Conservation (phyloP, 1,284 basidiomycete species). For the Termitomyces sp. region DNA sequence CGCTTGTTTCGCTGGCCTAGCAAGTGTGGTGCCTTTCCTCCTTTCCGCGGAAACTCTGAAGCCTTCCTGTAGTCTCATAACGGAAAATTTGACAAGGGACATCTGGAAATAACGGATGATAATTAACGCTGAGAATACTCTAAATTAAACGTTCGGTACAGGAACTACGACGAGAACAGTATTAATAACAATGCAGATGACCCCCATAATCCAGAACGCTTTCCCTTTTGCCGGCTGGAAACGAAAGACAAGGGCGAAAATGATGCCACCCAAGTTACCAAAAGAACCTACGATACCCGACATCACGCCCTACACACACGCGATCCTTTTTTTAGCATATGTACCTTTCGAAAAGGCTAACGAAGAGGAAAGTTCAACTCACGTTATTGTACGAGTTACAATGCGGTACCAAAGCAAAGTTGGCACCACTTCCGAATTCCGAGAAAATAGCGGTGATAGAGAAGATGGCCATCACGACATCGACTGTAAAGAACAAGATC, state of each 20-base stretch:
- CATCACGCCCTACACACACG: slow-evolving; percentile 21
- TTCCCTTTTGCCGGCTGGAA: slow-evolving; percentile 39
- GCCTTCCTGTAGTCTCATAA: no score
- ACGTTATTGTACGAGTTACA: slow-evolving; percentile 41
- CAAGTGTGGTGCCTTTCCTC: no score
- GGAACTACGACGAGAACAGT: slow-evolving; percentile 21
- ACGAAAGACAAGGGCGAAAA: slow-evolving; percentile 47
- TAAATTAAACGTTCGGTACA: slow-evolving; percentile 20
- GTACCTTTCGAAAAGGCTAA: neutral
- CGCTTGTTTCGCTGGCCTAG: no score
- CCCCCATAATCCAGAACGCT: slow-evolving; percentile 43
- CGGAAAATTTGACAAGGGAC: neutral
- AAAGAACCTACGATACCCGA: slow-evolving; percentile 48
- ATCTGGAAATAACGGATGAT: neutral
- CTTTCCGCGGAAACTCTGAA: no score
- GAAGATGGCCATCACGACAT: slow-evolving; percentile 27
- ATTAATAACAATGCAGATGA: slow-evolving; percentile 28
- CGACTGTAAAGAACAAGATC: slow-evolving; percentile 14
- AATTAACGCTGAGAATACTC: neutral
- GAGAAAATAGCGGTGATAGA: slow-evolving; percentile 34
- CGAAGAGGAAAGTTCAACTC: slow-evolving; percentile 14
- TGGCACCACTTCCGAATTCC: slow-evolving; percentile 48
- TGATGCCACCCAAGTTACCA: slow-evolving; percentile 51
- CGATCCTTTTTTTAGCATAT: neutral
- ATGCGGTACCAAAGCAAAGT: slow-evolving; percentile 51